phyloP scores from a whole-genome alignment of 108 stramenopile species.

The Cyclotella cryptica region DNA sequence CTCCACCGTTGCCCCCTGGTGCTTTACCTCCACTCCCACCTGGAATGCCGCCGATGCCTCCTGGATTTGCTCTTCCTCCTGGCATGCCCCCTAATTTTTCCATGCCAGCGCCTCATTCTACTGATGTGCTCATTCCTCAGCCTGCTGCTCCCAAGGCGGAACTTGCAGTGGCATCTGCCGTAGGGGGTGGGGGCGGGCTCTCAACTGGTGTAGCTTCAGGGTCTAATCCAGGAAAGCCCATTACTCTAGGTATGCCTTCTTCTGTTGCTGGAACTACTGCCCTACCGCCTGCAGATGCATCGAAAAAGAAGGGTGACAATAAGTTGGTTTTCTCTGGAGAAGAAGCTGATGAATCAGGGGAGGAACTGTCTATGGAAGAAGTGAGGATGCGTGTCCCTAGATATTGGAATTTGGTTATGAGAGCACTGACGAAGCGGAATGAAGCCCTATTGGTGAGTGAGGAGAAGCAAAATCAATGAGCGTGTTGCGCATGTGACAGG shows the following conservation, averaged over 20 bases:
- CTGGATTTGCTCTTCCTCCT: constrained; percentile 36
- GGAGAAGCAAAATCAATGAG: constrained; percentile 4
- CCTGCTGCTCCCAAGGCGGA: constrained; percentile 60
- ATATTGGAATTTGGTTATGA: constrained; percentile 39
- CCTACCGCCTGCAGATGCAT: constrained; percentile 1
- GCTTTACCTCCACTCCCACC: constrained; percentile 54
- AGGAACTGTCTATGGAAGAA: constrained; percentile 54
- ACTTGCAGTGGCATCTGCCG: constrained; percentile 66
- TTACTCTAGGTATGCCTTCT: not conserved
- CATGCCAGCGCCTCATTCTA: constrained; percentile 44
- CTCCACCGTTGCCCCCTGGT: constrained; percentile 35
- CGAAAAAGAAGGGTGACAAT: constrained; percentile 24
- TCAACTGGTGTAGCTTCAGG: constrained; percentile 18
- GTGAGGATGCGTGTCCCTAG: constrained; percentile 40
- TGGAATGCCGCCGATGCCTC: constrained; percentile 49
- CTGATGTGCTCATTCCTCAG: constrained; percentile 73
- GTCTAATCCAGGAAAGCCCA: not conserved
- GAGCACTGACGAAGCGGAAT: constrained; percentile 27
- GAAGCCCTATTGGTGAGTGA: constrained; percentile 5
- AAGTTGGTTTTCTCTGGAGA: constrained; percentile 41
- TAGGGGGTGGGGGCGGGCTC: constrained; percentile 23
- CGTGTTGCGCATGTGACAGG: not conserved
- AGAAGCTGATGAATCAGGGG: constrained; percentile 38
- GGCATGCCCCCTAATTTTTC: constrained; percentile 35
- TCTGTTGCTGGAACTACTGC: not conserved